phyloP scores from a whole-genome alignment of 1,139 yeast species.

The Pichiaceae sp. region DNA sequence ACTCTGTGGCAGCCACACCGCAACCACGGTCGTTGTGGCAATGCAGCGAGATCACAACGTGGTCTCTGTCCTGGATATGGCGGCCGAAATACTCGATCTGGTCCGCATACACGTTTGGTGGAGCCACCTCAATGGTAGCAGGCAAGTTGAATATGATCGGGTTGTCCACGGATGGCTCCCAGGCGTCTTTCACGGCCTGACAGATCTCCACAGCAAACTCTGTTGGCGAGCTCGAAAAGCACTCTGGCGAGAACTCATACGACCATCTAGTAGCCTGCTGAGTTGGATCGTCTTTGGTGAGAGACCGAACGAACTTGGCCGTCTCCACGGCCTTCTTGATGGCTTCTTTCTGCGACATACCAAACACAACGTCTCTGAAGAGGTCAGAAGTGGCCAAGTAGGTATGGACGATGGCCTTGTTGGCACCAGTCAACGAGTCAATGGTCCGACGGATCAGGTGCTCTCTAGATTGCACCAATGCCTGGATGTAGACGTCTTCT shows the following conservation, averaged over 20 bases:
- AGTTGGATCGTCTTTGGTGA: constrained; percentile 83
- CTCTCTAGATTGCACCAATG: constrained; percentile 85
- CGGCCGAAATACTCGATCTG: constrained; percentile 88
- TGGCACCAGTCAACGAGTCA: constrained; percentile 83
- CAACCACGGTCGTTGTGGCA: constrained; percentile 97
- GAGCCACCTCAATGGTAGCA: constrained; percentile 91
- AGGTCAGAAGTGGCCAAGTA: constrained; percentile 88
- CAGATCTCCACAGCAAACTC: constrained; percentile 82
- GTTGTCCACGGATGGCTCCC: constrained; percentile 79
- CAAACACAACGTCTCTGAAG: constrained; percentile 87
- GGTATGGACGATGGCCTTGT: constrained; percentile 81
- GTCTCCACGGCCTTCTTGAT: constrained; percentile 75
- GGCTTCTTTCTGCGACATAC: constrained; percentile 76
- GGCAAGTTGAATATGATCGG: constrained; percentile 95
- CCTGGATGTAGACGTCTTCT: constrained; percentile 85
- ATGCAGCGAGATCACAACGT: constrained; percentile 81
- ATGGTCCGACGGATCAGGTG: constrained; percentile 85
- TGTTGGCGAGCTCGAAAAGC: constrained; percentile 82
- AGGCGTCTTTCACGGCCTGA: constrained; percentile 90
- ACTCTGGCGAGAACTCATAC: constrained; percentile 92
- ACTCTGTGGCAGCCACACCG: constrained; percentile 95
- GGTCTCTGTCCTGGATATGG: constrained; percentile 76
- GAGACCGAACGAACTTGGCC: constrained; percentile 67
- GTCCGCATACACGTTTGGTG: constrained; percentile 93
- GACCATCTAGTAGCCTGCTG: constrained; percentile 75